phyloP scores from a whole-genome alignment of 306 rosid genomes.

The Cucurbita argyrosperma region DNA sequence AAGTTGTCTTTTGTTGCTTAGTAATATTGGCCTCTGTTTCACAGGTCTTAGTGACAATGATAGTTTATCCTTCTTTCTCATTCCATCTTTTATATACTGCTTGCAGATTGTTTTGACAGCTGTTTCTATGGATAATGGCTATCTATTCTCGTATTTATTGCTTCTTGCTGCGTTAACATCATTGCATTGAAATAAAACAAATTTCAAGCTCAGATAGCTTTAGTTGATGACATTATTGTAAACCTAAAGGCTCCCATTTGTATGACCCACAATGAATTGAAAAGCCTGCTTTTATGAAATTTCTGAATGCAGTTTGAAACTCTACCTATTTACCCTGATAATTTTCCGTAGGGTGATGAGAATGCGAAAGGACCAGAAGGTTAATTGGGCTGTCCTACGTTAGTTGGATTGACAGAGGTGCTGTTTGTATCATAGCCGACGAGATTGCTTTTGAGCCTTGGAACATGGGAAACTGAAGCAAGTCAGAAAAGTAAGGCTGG shows the following conservation, averaged over 20 bases:
- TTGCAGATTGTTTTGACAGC: background rate
- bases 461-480: background rate
- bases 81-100: constrained; percentile 8
- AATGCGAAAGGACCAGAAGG: background rate
- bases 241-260: background rate
- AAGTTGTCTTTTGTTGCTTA: constrained; percentile 9
- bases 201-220: background rate
- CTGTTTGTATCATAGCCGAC: background rate
- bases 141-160: constrained; percentile 1
- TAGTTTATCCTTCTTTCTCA: constrained; percentile 9
- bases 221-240: constrained; percentile 1
- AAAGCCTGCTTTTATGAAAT: background rate
- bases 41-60: constrained; percentile 18
- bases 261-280: background rate
- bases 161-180: background rate
- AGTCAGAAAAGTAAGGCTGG: constrained; percentile 5
- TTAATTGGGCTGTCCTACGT: background rate
- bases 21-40: constrained; percentile 11
- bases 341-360: background rate
- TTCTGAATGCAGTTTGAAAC: background rate
- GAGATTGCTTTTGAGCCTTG: constrained; percentile 7
- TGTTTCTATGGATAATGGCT: constrained; percentile 5
- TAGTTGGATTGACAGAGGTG: background rate
- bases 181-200: background rate
- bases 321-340: background rate